Evolutionary conservation across 2,329 filamentous ascomycete species (phyloP).

Genomic region (Alternaria viburni): DNA sequence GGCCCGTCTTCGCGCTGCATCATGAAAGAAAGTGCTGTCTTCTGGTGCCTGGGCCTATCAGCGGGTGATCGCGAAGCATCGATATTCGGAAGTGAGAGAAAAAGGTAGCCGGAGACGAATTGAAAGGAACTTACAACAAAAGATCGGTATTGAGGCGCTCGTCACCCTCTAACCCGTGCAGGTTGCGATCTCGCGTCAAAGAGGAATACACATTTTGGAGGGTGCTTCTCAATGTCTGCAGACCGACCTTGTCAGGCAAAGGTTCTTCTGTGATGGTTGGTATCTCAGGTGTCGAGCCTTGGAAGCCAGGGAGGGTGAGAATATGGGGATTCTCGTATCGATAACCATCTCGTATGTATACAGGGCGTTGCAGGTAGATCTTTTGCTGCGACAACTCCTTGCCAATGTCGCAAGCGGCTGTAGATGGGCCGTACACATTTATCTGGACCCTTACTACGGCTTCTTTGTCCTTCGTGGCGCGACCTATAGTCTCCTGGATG

Average conservation of each 20-base stretch:
- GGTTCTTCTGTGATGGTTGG: background rate
- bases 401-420: conserved; percentile 16
- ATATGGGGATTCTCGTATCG: conserved; percentile 38
- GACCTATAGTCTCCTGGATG: conserved; percentile 30
- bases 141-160: conserved; percentile 26
- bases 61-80: background rate
- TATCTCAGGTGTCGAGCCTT: conserved; percentile 3
- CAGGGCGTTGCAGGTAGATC: conserved; percentile 34
- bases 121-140: conserved; percentile 8
- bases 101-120: background rate
- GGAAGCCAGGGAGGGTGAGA: conserved; percentile 21
- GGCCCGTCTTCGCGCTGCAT: conserved; percentile 39
- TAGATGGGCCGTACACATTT: conserved; percentile 29
- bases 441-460: conserved; percentile 35
- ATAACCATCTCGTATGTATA: conserved; percentile 16
- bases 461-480: conserved; percentile 29
- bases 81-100: background rate
- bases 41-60: conserved; percentile 25
- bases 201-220: conserved; percentile 26
- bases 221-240: background rate
- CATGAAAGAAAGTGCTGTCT: conserved; percentile 39
- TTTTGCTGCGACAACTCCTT: conserved; percentile 26
- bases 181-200: conserved; percentile 20
- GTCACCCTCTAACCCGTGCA: conserved; percentile 30
- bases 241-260: background rate